Base-by-base conservation (phyloP, 805 yeast species). In the Candida manassasensis region DNA sequence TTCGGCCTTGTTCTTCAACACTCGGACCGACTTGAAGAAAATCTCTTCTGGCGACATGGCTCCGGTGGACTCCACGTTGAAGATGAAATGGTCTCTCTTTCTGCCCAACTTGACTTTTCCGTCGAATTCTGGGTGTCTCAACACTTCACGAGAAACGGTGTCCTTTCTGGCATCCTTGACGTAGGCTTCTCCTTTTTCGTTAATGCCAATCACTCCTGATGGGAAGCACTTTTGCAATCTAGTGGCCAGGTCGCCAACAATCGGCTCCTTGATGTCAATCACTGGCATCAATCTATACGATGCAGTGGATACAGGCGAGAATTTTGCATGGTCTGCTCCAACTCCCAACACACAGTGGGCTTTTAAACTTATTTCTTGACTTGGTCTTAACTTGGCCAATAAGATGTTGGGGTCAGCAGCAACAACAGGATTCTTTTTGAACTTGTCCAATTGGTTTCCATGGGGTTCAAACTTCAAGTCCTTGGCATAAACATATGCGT, bases 1-100 rank as follows among this genome's bases (percentile, higher is more conserved):
- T 44, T 80, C 85, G 22, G 85, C 89, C 67, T 93, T 93, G 55
- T 82, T 81, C 61, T 79, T 84, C 57, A 93, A 71, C 36, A 88
- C 80, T 57, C 90, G 75, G 34, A 93, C 84, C 41, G 90, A 79
- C 60, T 90, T 93, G 66, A 87, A 79, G 63, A 93, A 93, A 36
- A 93, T 87, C 65, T 90, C 97, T 51, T 86, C 96, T 15, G 98
- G 96, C 11, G 87, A 70, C 96, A 93, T 89, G 27, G 97, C 96
- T 26, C 98, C 97, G 2, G 95, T 81, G 38, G 90, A 80, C 63
- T 93, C 98, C 31, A 93, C 88, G 51, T 88, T 86, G 69, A 87
- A 93, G 35, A 93, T 85, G 59, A 93, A 93, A 52, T 93, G 96
- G 57, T 84, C 93, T 60, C 96, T 81, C 47, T 73, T 73, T 62